Percentiles rank a stretch among this genome's conserved stretches.
These are phyloP conservation scores for Violaceomyces palustris DNA, from an alignment of 1,284 basidiomycete genomes.

Conservation along the genomic window DNA sequence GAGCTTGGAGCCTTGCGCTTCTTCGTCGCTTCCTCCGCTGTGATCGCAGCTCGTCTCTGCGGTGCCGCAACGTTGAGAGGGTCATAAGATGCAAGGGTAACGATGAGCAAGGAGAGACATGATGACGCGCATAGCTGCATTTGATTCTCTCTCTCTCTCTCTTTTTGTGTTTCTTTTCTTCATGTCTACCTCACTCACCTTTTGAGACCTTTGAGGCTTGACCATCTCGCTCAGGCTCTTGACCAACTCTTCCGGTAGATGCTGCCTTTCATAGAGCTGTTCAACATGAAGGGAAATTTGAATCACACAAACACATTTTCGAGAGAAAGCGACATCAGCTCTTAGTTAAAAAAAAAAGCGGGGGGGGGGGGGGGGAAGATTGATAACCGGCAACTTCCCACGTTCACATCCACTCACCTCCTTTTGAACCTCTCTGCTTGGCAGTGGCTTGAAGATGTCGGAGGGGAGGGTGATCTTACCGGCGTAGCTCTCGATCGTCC, in stretches of 20 bases:
- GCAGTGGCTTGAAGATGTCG: conserved; percentile 65
- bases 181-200: conserved; percentile 6
- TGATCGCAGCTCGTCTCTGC: background rate
- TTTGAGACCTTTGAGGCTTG: too few species aligned
- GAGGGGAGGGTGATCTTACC: conserved; percentile 72
- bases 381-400: background rate
- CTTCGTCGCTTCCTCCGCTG: background rate
- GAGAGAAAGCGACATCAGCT: too few species aligned
- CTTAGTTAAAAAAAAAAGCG: background rate
- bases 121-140: too few species aligned
- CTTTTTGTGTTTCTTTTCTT: background rate
- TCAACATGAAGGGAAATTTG: background rate
- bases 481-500: conserved; percentile 74
- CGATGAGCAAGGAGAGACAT: background rate
- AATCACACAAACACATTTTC: too few species aligned
- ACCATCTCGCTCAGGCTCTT: conserved; percentile 5
- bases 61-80: background rate
- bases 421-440: conserved; percentile 29
- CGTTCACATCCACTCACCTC: conserved; percentile 1
- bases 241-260: conserved; percentile 13
- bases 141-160: too few species aligned
- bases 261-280: conserved; percentile 17
- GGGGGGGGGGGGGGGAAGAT: background rate
- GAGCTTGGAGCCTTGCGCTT: background rate
- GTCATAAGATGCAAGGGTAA: conserved; percentile 1